phyloP scores from a whole-genome alignment of 2,329 filamentous ascomycete species.

The Elsinoe arachidis region DNA sequence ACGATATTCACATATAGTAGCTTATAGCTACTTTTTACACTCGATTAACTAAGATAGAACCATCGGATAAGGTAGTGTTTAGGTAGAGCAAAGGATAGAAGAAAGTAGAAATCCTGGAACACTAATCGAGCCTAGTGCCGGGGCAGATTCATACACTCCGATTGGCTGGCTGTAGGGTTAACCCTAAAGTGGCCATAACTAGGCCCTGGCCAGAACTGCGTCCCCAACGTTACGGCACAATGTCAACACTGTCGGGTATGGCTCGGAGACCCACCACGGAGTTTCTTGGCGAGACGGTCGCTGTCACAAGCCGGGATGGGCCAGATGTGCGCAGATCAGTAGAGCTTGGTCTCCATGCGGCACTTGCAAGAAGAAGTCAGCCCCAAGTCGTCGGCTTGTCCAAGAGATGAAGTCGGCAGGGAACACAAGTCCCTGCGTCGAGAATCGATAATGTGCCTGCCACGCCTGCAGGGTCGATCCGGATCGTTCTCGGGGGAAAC shows the following conservation, averaged over 20 bases:
- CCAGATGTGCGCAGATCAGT: constrained; percentile 7
- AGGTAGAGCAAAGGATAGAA: too few species aligned
- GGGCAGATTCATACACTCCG: too few species aligned
- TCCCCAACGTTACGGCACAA: too few species aligned
- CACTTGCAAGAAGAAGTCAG: not conserved
- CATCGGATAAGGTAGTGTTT: too few species aligned
- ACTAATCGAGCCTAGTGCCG: too few species aligned
- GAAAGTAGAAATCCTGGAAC: too few species aligned
- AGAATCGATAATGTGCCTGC: constrained; percentile 4
- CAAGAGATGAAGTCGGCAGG: not conserved
- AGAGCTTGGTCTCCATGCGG: constrained; percentile 2
- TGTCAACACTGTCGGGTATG: not conserved
- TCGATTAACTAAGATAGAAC: too few species aligned
- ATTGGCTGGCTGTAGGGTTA: too few species aligned
- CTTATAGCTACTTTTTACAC: too few species aligned
- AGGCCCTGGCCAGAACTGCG: too few species aligned
- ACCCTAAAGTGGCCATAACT: too few species aligned
- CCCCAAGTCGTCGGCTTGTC: not conserved
- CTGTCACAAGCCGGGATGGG: constrained; percentile 4
- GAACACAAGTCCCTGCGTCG: not conserved
- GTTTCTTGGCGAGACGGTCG: not conserved
- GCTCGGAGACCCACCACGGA: constrained; percentile 1
- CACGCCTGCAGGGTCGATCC: constrained; percentile 4
- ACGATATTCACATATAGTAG: too few species aligned
- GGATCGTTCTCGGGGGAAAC: not conserved